Conservation (phyloP, 148 eudicot species). For the Cornus florida region DNA sequence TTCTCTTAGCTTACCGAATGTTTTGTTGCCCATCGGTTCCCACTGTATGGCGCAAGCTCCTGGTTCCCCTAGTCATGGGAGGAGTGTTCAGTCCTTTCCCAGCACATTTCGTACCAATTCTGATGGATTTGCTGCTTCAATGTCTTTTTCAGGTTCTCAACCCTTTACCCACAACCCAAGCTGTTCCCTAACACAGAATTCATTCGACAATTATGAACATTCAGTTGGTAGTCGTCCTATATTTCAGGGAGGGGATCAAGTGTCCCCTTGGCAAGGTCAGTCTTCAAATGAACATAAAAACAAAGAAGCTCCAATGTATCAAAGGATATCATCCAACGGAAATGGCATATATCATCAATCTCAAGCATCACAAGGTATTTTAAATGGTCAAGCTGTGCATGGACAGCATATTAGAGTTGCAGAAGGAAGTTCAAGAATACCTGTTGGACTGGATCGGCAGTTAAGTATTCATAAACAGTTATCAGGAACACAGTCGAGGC, state of each 20-base stretch:
- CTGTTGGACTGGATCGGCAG: constrained; percentile 47
- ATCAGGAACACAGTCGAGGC: constrained; percentile 42
- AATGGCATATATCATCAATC: constrained; percentile 53
- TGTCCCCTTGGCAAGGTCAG: constrained; percentile 63
- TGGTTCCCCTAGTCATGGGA: constrained; percentile 73
- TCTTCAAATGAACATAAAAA: constrained; percentile 47
- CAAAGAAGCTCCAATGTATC: constrained; percentile 45
- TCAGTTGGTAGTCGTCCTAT: constrained; percentile 89
- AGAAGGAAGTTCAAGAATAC: constrained; percentile 42
- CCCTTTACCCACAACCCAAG: constrained; percentile 76
- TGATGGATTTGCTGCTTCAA: constrained; percentile 79
- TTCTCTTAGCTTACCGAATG: constrained; percentile 91
- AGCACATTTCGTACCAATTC: constrained; percentile 77
- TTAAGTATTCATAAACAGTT: constrained; percentile 61
- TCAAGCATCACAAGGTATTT: constrained; percentile 46
- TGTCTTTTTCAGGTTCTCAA: constrained; percentile 95
- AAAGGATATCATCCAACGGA: constrained; percentile 42
- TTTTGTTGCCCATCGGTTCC: constrained; percentile 57
- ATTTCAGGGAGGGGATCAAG: constrained; percentile 69
- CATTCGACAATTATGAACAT: constrained; percentile 69
- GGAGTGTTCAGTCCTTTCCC: constrained; percentile 81
- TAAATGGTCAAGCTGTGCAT: constrained; percentile 46
- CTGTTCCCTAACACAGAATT: constrained; percentile 73
- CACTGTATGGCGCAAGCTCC: constrained; percentile 56
- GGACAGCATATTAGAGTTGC: constrained; percentile 36